Conservation (phyloP, 192 early-diverging fungal genomes). For the Coemansia nantahalensis region DNA sequence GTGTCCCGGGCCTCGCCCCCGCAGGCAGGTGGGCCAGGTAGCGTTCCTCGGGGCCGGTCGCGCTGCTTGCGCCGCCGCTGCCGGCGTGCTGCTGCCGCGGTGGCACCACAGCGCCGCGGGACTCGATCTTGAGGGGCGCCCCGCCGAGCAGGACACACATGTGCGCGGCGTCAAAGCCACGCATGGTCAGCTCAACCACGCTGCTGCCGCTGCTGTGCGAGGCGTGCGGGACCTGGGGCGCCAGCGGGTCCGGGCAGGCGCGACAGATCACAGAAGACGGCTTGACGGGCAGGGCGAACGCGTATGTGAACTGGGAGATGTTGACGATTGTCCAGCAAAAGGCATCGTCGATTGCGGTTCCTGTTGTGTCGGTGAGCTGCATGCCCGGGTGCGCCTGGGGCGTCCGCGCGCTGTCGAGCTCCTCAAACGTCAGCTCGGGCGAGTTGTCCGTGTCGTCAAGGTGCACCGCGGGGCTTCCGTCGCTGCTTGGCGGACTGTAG, state of each 20-base stretch:
- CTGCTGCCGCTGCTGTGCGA: not conserved
- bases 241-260: constrained; percentile 29
- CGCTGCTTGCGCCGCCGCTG: not conserved
- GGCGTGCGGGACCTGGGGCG: constrained; percentile 16
- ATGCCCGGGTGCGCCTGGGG: constrained; percentile 21
- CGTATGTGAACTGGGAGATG: constrained; percentile 59
- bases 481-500: constrained; percentile 21
- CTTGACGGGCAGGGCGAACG: constrained; percentile 26
- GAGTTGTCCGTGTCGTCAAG: constrained; percentile 48
- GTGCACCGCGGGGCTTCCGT: constrained; percentile 6
- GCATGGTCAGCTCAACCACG: constrained; percentile 10
- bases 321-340: constrained; percentile 86
- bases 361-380: not conserved
- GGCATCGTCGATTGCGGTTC: constrained; percentile 66
- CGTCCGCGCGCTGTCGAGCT: constrained; percentile 17
- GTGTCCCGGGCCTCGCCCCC: constrained; percentile 6
- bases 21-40: constrained; percentile 13
- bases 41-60: not conserved
- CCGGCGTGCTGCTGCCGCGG: constrained; percentile 1
- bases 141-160: constrained; percentile 30
- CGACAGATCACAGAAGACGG: constrained; percentile 1
- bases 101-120: not conserved
- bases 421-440: constrained; percentile 49
- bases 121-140: constrained; percentile 9
- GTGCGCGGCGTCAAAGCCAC: constrained; percentile 9